phyloP scores from a whole-genome alignment of 805 yeast species.

The Ogataea ramenticola region DNA sequence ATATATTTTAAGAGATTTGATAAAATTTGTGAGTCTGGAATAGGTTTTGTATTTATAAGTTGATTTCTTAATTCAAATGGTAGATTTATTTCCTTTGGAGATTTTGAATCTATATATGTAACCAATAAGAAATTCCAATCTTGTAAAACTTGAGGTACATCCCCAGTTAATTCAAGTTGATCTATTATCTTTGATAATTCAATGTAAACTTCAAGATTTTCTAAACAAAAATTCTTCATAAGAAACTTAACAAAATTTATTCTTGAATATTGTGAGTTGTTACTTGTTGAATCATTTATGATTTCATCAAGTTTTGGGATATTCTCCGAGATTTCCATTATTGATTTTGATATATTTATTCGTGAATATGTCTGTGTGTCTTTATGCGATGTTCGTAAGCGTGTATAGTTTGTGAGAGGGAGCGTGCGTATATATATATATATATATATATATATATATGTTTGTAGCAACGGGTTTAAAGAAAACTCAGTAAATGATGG shows the following conservation, averaged over 20 bases:
- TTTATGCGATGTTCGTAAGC: too few species aligned
- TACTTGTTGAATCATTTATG: slow-evolving; percentile 12
- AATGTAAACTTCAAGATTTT: slow-evolving; percentile 27
- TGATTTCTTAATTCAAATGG: slow-evolving; percentile 19
- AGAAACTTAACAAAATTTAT: slow-evolving; percentile 22
- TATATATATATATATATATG: neutral
- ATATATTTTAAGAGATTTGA: slow-evolving; percentile 14
- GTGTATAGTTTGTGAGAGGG: too few species aligned
- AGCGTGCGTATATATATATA: neutral
- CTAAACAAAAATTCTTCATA: slow-evolving; percentile 25
- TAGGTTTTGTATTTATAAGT: slow-evolving; percentile 1
- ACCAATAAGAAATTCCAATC: slow-evolving; percentile 21
- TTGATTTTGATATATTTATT: too few species aligned
- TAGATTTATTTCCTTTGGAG: slow-evolving; percentile 25
- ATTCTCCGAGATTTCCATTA: neutral
- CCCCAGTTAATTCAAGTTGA: neutral
- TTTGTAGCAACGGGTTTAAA: too few species aligned
- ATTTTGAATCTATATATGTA: slow-evolving; percentile 19
- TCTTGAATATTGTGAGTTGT: slow-evolving; percentile 17
- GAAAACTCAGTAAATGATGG: too few species aligned
- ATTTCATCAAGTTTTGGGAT: slow-evolving; percentile 24
- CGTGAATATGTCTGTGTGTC: too few species aligned
- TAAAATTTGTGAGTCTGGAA: slow-evolving; percentile 14
- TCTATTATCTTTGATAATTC: slow-evolving; percentile 16
- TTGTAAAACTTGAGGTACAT: slow-evolving; percentile 2